phyloP scores from a whole-genome alignment of 2,329 filamentous ascomycete genomes.

The Claviceps humidiphila region DNA sequence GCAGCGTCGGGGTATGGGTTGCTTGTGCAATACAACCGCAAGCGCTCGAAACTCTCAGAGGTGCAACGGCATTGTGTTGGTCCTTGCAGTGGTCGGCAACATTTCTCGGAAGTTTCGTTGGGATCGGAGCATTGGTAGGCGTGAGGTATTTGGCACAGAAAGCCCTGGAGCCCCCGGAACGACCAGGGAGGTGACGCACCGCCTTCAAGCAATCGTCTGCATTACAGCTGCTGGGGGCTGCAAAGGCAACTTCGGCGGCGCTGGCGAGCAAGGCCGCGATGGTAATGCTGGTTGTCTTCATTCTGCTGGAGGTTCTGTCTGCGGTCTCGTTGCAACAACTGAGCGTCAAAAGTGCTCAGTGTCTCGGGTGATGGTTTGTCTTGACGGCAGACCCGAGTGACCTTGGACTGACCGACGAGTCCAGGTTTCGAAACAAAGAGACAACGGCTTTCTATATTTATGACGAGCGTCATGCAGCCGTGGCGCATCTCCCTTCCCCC shows the following conservation, averaged over 20 bases:
- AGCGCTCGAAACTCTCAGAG: neutral
- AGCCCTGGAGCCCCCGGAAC: neutral
- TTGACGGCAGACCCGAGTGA: neutral
- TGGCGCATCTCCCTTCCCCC: neutral
- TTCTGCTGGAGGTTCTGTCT: neutral
- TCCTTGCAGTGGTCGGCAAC: neutral
- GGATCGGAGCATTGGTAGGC: conserved; percentile 6
- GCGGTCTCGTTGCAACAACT: neutral
- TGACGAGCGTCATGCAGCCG: neutral
- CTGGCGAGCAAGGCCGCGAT: conserved; percentile 1
- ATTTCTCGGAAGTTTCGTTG: conserved; percentile 4
- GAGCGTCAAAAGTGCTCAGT: neutral
- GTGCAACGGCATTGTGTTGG: neutral
- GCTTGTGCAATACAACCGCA: neutral
- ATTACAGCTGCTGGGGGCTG: conserved; percentile 12
- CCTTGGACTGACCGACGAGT: neutral
- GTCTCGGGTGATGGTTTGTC: neutral
- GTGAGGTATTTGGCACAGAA: neutral
- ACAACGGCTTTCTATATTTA: neutral
- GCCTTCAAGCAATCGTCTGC: conserved; percentile 25
- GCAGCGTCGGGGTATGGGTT: too few relatives aligned
- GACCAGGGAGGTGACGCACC: neutral
- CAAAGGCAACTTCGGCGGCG: neutral
- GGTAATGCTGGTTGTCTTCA: neutral
- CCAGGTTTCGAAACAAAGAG: too few relatives aligned